Conservation (phyloP, 805 yeast genomes). For the Ogataea pignaliae region DNA sequence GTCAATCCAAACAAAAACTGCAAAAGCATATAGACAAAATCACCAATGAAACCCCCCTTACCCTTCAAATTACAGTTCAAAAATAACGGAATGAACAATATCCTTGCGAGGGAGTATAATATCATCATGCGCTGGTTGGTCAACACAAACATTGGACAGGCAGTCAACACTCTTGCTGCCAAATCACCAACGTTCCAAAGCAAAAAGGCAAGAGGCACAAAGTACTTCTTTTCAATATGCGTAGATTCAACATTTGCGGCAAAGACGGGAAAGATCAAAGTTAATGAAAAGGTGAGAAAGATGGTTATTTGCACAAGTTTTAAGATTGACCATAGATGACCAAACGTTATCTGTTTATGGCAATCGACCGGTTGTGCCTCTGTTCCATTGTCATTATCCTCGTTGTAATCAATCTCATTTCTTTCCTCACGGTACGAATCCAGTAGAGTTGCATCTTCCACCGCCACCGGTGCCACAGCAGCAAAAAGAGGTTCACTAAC, state of each 20-base stretch:
- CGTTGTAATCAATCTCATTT: neutral
- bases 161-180: slow-evolving; percentile 68
- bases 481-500: neutral
- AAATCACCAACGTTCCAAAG: slow-evolving; percentile 91
- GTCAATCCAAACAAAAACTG: slow-evolving; percentile 82
- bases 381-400: neutral
- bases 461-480: slow-evolving; percentile 1
- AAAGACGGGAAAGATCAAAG: slow-evolving; percentile 85
- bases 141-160: slow-evolving; percentile 40
- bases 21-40: slow-evolving; percentile 58
- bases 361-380: neutral
- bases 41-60: slow-evolving; percentile 45
- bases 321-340: slow-evolving; percentile 56
- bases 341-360: slow-evolving; percentile 52
- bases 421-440: neutral
- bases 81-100: slow-evolving; percentile 65
- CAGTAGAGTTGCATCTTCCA: slow-evolving; percentile 5
- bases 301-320: slow-evolving; percentile 64
- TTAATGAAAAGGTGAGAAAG: slow-evolving; percentile 65
- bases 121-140: slow-evolving; percentile 41
- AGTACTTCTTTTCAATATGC: slow-evolving; percentile 36
- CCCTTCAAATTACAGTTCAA: slow-evolving; percentile 58
- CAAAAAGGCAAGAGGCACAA: slow-evolving; percentile 71
- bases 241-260: slow-evolving; percentile 63
- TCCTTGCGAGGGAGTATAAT: slow-evolving; percentile 50